Percentiles rank a stretch among this genome's conserved stretches.
These are phyloP conservation scores for Scolecobasidium constrictum DNA, from an alignment of 2,329 filamentous ascomycete species.

Conservation along the genomic window DNA sequence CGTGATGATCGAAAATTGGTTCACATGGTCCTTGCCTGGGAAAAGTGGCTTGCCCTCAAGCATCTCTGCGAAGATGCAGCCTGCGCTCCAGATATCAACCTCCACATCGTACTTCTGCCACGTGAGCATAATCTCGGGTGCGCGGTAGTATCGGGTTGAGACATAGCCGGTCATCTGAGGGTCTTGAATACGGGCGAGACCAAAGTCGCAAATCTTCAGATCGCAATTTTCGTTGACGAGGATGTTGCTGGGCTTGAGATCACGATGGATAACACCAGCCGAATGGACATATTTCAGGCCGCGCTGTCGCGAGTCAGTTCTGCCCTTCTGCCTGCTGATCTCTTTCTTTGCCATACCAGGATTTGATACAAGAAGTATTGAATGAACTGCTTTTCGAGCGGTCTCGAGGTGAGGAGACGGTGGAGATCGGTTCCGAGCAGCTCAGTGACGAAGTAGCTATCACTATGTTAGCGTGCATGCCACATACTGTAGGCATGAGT, in stretches of 20 bases:
- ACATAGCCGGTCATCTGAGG: constrained; percentile 99
- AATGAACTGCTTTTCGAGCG: constrained; percentile 98
- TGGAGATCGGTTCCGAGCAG: constrained; percentile 94
- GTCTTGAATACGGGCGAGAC: constrained; percentile 92
- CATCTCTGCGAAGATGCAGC: constrained; percentile 99
- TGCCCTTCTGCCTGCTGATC: neutral
- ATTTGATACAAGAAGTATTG: constrained; percentile 99
- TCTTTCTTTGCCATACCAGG: constrained; percentile 61
- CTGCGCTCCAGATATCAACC: constrained; percentile 98
- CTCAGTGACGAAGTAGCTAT: constrained; percentile 94
- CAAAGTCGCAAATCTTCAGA: constrained; percentile 98
- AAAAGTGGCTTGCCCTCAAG: constrained; percentile 96
- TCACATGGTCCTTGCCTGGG: constrained; percentile 97
- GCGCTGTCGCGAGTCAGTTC: constrained; percentile 45
- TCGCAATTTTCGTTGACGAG: constrained; percentile 99
- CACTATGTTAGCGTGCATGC: constrained; percentile 13
- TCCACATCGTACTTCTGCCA: constrained; percentile 99
- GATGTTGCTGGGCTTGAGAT: constrained; percentile 97
- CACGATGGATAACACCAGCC: constrained; percentile 91
- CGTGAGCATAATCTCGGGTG: constrained; percentile 98
- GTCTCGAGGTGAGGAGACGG: constrained; percentile 84
- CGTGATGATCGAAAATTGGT: constrained; percentile 99
- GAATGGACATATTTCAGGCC: constrained; percentile 99
- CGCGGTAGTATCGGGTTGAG: constrained; percentile 95
- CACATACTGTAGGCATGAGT: neutral